Conservation (phyloP, 1,284 basidiomycete species). For the Rhizopogon parksii region DNA sequence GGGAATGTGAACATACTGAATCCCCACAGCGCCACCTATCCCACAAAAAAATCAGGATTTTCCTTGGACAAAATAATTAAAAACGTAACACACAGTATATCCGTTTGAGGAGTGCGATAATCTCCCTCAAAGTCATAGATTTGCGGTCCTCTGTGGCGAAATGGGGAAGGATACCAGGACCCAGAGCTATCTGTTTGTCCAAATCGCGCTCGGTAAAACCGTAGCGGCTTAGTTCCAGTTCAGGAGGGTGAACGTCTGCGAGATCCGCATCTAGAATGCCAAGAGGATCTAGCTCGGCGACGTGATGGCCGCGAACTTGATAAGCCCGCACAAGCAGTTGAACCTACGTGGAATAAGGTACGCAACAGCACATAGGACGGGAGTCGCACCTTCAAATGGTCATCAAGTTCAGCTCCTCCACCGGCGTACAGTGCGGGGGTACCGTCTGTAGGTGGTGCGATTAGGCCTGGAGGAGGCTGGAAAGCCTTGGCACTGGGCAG, state of each 20-base stretch:
- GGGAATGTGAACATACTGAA: constrained; percentile 98
- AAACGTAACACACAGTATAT: constrained; percentile 77
- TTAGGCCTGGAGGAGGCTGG: constrained; percentile 70
- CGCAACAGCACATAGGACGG: not conserved
- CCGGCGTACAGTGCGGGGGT: constrained; percentile 75
- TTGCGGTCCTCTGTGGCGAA: constrained; percentile 81
- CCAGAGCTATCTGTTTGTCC: constrained; percentile 90
- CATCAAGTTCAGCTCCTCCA: constrained; percentile 75
- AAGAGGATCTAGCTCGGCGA: constrained; percentile 93
- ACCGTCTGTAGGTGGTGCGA: constrained; percentile 68
- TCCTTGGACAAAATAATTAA: not conserved
- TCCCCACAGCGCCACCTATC: constrained; percentile 85
- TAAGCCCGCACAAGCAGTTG: constrained; percentile 97
- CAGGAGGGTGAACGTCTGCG: constrained; percentile 68
- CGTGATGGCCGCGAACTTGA: constrained; percentile 97
- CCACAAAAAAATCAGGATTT: constrained; percentile 5
- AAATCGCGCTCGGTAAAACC: constrained; percentile 93
- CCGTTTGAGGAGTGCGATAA: constrained; percentile 87
- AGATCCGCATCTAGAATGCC: constrained; percentile 90
- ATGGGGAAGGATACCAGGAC: constrained; percentile 93
- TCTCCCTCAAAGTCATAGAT: constrained; percentile 87
- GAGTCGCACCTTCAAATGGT: constrained; percentile 81
- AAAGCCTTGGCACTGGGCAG: constrained; percentile 80
- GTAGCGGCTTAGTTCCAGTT: constrained; percentile 88
- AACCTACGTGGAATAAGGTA: constrained; percentile 45